Conservation (phyloP, 179 eudicot genomes). For the Nepenthes alata region DNA sequence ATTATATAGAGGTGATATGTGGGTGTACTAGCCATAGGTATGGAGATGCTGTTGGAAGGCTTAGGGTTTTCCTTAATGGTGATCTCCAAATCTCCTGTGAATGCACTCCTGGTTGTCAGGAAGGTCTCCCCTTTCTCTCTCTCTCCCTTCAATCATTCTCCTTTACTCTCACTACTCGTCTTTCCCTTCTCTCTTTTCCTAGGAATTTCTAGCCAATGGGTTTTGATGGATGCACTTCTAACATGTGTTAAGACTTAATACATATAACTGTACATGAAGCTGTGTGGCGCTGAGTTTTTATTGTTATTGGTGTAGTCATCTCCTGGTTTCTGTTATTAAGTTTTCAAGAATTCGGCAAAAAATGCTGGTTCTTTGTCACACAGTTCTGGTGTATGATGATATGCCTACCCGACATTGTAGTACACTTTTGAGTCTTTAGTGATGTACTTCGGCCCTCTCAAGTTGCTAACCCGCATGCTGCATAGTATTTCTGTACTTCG, state of each 20-base stretch:
- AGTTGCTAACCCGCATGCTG: no score
- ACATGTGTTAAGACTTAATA: not conserved
- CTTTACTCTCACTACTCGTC: not conserved
- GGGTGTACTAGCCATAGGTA: conserved; percentile 62
- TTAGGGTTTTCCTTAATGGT: conserved; percentile 53
- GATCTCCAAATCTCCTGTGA: conserved; percentile 51
- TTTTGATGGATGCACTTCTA: conserved; percentile 4
- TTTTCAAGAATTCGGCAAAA: not conserved
- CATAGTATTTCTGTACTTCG: no score
- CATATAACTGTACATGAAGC: conserved; percentile 4
- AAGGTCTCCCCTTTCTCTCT: conserved; percentile 27
- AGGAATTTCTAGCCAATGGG: not conserved
- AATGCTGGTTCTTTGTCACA: not conserved
- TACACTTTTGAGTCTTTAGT: no score
- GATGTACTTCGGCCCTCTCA: no score
- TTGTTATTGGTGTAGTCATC: not conserved
- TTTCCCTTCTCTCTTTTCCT: not conserved
- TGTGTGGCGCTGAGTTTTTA: no score
- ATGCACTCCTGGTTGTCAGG: conserved; percentile 55
- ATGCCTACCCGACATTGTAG: conserved; percentile 6
- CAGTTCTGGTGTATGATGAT: conserved; percentile 17
- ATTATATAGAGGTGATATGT: conserved; percentile 47
- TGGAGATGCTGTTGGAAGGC: conserved; percentile 65
- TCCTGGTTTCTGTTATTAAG: not conserved
- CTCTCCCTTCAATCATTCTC: not conserved